phyloP scores from a whole-genome alignment of 2,329 filamentous ascomycete species.

The Thielaviopsis euricoi region DNA sequence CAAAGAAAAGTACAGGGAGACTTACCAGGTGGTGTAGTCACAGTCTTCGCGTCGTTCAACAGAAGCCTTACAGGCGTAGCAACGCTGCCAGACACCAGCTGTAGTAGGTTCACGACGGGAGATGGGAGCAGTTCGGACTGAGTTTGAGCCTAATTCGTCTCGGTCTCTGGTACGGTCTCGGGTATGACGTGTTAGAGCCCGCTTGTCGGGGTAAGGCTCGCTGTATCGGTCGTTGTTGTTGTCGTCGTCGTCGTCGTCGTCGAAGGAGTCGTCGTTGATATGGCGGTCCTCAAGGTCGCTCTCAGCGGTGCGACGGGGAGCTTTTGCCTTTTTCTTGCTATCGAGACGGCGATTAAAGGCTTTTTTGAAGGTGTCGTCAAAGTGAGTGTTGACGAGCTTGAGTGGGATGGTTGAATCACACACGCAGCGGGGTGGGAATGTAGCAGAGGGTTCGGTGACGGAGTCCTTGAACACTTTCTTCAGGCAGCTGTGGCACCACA shows the following conservation, averaged over 20 bases:
- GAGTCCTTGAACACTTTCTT: slow-evolving; percentile 60
- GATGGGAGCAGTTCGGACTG: slow-evolving; percentile 10
- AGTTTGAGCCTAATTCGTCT: slow-evolving; percentile 9
- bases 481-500: slow-evolving; percentile 66
- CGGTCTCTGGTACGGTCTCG: slow-evolving; percentile 5
- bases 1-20: slow-evolving; percentile 10
- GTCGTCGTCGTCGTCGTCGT: slow-evolving; percentile 4
- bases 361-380: slow-evolving; percentile 58
- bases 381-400: slow-evolving; percentile 59
- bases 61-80: slow-evolving; percentile 54
- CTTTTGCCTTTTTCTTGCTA: slow-evolving; percentile 38
- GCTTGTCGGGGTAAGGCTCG: background rate
- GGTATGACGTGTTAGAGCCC: background rate
- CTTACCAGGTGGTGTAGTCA: slow-evolving; percentile 78
- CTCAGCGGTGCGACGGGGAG: background rate
- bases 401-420: slow-evolving; percentile 58
- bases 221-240: slow-evolving; percentile 1
- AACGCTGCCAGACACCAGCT: slow-evolving; percentile 57
- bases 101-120: slow-evolving; percentile 31
- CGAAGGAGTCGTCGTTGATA: slow-evolving; percentile 1
- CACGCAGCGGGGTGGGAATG: slow-evolving; percentile 67
- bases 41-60: slow-evolving; percentile 71
- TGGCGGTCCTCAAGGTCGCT: background rate
- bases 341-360: slow-evolving; percentile 67
- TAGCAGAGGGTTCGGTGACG: slow-evolving; percentile 51